Percentiles rank a stretch among this genome's conserved stretches.
Evolutionary conservation across 495 filamentous ascomycete species (phyloP).

Genomic region (Corynascus novoguineensis): DNA sequence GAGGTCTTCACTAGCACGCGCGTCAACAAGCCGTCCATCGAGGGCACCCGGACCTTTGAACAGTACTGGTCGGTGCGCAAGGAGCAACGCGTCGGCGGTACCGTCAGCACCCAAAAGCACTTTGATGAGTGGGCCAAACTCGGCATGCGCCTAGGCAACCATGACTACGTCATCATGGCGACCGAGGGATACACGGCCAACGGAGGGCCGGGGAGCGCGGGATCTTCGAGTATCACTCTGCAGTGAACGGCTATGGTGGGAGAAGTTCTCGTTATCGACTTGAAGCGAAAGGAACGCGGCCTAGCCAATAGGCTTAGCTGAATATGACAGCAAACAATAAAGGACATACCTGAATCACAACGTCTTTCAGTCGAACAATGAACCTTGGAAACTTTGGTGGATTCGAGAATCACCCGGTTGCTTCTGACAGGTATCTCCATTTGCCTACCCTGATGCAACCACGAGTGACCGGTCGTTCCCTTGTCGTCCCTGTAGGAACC

Average conservation of each 20-base stretch:
- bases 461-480: no score
- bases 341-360: no score
- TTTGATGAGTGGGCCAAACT: slow-evolving; percentile 52
- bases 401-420: no score
- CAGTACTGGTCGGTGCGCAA: slow-evolving; percentile 60
- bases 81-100: slow-evolving; percentile 49
- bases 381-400: no score
- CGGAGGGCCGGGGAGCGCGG: slow-evolving; percentile 16
- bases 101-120: slow-evolving; percentile 45
- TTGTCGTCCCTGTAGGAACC: no score
- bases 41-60: slow-evolving; percentile 55
- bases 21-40: slow-evolving; percentile 54
- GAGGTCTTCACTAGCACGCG: slow-evolving; percentile 51
- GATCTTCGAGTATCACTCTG: slow-evolving; percentile 13
- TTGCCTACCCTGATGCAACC: no score
- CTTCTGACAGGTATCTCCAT: no score
- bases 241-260: background rate
- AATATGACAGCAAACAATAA: no score
- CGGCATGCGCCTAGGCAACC: slow-evolving; percentile 46
- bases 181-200: slow-evolving; percentile 51
- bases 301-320: no score
- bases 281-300: background rate
- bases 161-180: slow-evolving; percentile 54
- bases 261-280: background rate
- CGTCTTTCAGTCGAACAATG: no score